Base-by-base conservation (phyloP, 805 yeast genomes). In the Kuraishia borneana region DNA sequence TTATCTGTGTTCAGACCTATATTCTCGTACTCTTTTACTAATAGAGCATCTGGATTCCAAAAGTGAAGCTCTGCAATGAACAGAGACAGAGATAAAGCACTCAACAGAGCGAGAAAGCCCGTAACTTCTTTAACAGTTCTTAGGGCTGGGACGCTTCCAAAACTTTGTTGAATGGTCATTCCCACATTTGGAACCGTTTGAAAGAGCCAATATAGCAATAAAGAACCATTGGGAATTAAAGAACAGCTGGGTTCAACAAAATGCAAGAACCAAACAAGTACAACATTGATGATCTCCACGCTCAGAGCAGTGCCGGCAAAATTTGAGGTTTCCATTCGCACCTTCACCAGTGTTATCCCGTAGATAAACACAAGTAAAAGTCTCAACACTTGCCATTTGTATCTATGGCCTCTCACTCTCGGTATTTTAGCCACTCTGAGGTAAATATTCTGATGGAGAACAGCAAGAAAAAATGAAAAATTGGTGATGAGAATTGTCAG, bases 151-250 rank as follows among this genome's bases (percentile, higher is more conserved):
- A 36, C 34, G 9, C 12, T 21, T 12, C 38, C 36, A 23, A 28
- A 37, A 1, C 30, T 5, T 14, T 40, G 42, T 30, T 36, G 41
- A 12, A 33, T 13, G 8, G 29, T 21, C 12, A 38, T 14, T 8
- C 31, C 33, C 0, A 36, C 14, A 10, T 42, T 26, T 2, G 53
- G 17, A 2, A 40, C 8, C 6, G 41, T 29, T 16, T 48, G 46
- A 1, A 47, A 26, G 2, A 58, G 56, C 74, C 74, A 69, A 41
- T 51, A 68, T 14, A 62, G 39, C 7, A 66, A 44, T 18, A 64
- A 40, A 0, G 66, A 51, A 2, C 62, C 66, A 20, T 51, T 46
- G 10, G 65, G 65, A 2, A 58, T 47, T 1, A 60, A 44, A 1
- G 57, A 51, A 31, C 61, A 54, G 30, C 63, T 54, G 6, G 60